These are phyloP conservation scores for Letharia columbiana DNA, from an alignment of 495 filamentous ascomycete genomes.

Conservation along the genomic window DNA sequence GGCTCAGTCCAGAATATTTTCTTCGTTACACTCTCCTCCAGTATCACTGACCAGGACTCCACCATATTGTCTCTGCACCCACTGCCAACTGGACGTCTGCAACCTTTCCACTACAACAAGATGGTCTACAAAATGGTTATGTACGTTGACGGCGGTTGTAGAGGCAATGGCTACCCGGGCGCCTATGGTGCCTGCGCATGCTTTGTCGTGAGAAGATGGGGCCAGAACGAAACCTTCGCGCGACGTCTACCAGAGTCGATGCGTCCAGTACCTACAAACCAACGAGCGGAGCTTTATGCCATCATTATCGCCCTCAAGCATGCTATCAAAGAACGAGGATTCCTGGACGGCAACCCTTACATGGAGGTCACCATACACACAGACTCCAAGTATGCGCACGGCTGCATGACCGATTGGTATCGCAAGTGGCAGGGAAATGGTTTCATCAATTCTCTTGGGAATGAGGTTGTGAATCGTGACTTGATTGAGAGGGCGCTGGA, in stretches of 20 bases:
- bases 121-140: constrained; percentile 38
- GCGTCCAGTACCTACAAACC: constrained; percentile 29
- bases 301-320: constrained; percentile 34
- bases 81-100: neutral
- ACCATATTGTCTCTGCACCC: neutral
- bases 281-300: constrained; percentile 35
- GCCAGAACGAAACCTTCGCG: neutral
- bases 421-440: constrained; percentile 28
- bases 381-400: constrained; percentile 30
- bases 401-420: constrained; percentile 28
- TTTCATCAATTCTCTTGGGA: constrained; percentile 26
- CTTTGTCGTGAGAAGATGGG: constrained; percentile 21
- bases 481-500: constrained; percentile 30
- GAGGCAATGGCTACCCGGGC: constrained; percentile 28
- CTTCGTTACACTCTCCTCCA: neutral
- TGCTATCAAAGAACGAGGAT: constrained; percentile 25
- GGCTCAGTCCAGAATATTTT: too few relatives aligned
- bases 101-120: neutral
- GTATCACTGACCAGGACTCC: neutral
- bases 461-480: constrained; percentile 30
- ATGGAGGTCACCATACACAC: constrained; percentile 27
- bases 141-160: constrained; percentile 36
- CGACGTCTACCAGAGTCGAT: neutral
- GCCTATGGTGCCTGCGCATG: constrained; percentile 33
- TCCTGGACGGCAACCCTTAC: constrained; percentile 18